Evolutionary conservation across 768 basidiomycete species (phyloP), one percentile per base, ranked within the genome.

Genomic region (Rhizopogon vesiculosus): DNA sequence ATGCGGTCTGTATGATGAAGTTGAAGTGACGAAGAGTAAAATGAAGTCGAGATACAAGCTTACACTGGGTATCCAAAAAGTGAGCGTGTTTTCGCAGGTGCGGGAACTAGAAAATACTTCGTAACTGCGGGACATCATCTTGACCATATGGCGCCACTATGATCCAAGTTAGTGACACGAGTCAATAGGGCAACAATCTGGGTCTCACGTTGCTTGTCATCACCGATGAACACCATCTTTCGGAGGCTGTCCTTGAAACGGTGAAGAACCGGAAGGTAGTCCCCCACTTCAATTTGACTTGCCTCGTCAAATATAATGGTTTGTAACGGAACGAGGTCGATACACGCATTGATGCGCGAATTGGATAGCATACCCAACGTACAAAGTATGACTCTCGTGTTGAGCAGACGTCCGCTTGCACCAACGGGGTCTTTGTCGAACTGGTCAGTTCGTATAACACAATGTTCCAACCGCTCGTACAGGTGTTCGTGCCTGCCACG

Each of bases 91-190:
- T 64, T 2, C 69, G 69, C 15, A 93, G 73, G 68, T 91, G 87
- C 0, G 69, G 15, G 13, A 88, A 64, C 63, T 91, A 89, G 76
- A 92, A 92, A 28, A 92, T 80, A 57, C 87, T 90, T 54, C 83
- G 76, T 16, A 92, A 75, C n/a, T 78, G 76, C 50, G 75, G 65
- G 39, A 86, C 68, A 19, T 86, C 79, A 56, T 91, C 90, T 59
- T 87, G 81, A 8, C 89, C 90, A 79, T 76, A 82, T 3, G 91
- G 91, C 51, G 90, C 85, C 60, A 93, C 90, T 92, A 54, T 38
- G 15, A 16, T 28, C 35, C 12, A 2, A 42, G 60, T 53, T 56
- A 59, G 41, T 38, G 25, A 25, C 25, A 43, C 7, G 48, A 19
- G n/a, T 19, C 5, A 43, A 12, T 1, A 8, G 2, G 2, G 9